Evolutionary conservation across 805 yeast species (phyloP).

Genomic region (Lachancea lanzarotensis): DNA sequence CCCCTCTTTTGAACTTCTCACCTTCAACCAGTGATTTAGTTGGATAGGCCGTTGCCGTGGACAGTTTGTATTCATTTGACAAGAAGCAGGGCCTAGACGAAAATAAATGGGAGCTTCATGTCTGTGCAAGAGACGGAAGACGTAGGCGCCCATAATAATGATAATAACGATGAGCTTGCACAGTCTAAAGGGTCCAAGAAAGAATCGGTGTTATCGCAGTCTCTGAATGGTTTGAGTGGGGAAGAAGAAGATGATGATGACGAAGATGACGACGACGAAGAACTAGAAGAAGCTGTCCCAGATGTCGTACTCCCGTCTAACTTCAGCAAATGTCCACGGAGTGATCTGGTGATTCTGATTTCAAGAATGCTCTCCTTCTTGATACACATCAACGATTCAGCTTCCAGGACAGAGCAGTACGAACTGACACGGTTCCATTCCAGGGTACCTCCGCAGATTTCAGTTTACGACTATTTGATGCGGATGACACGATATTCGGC

Average conservation of each 20-base stretch:
- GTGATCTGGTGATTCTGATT: constrained; percentile 64
- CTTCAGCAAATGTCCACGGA: constrained; percentile 61
- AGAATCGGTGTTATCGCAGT: background rate
- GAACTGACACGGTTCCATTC: constrained; percentile 85
- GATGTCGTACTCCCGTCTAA: constrained; percentile 26
- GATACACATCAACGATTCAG: constrained; percentile 62
- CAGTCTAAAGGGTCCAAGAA: background rate
- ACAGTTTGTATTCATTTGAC: background rate
- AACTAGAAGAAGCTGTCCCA: constrained; percentile 14
- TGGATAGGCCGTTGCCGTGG: background rate
- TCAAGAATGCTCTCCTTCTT: constrained; percentile 75
- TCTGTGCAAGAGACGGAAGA: constrained; percentile 8
- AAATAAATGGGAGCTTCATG: constrained; percentile 9
- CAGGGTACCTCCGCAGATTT: constrained; percentile 82
- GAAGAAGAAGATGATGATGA: too few species aligned
- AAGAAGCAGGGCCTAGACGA: background rate
- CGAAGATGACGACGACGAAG: too few species aligned
- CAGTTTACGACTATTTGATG: constrained; percentile 67
- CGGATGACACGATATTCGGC: constrained; percentile 80
- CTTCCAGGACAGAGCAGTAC: constrained; percentile 26
- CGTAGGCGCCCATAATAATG: constrained; percentile 1
- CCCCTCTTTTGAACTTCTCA: background rate
- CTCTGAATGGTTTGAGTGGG: background rate
- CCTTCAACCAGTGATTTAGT: background rate
- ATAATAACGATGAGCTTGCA: background rate